Base-by-base conservation (phyloP, 257 asterid genomes). In the Misopates orontium region DNA sequence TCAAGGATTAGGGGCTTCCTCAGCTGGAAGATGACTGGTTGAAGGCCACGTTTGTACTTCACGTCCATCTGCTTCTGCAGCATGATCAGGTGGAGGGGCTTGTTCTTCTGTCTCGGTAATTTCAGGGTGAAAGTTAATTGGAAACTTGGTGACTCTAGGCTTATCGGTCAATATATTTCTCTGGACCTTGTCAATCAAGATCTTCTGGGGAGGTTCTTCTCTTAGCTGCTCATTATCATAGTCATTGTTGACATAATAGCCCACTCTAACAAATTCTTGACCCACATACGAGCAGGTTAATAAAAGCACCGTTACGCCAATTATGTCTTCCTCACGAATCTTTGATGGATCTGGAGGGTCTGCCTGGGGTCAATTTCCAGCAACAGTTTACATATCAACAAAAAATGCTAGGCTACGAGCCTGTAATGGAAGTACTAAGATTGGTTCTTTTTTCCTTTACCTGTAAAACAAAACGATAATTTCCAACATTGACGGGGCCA, bases 401-500 rank as follows among this genome's bases (percentile, higher is more conserved):
- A 70, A 24, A n/a, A 41, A 21, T 8, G 39, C 13, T n/a, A 12
- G 40, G 11, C 8, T 28, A 32, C 16, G 18, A 32, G 58, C n/a
- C 8, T 10, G 7, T 42, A 16, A 5, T 8, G n/a, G 15, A 21
- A 32, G 36, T 7, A 66, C 18, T 28, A 51, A 11, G 24, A 47
- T 13, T 22, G 32, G 40, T 59, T 8, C 45, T 62, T 14, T 18
- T 17, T 15, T 60, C 53, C 13, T 24, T 62, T 79, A 94, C 97
- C 96, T 87, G 95, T 79, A 94, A 77, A 63, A 90, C 87, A 70
- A 94, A 94, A 51, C 97, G 96, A 47, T 83, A 94, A 66, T 90
- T 94, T 57, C 97, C 99, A 67, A 83, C 92, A 77, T 90, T 94
- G 76, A 94, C 95, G 10, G 99, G 99, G 56, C 99, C 99, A 58